A percentile compares a stretch with the other conserved stretches of the same genome.
Conservation (phyloP, 768 basidiomycete species). For the Lactarius indigo region DNA sequence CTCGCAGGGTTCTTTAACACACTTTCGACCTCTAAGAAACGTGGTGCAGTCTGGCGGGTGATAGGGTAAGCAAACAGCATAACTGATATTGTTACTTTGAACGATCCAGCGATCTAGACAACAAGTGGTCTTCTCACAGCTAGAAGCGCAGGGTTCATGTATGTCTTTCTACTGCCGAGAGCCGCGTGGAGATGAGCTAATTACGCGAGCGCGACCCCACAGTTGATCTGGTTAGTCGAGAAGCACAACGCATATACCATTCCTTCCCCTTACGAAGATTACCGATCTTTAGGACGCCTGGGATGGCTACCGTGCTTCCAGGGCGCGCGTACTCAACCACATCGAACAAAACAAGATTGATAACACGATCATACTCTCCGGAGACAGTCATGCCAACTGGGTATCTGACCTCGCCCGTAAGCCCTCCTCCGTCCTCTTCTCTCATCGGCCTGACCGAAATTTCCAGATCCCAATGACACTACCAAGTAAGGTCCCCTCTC, state of each 20-base stretch:
- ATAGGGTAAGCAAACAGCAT: conserved; percentile 41
- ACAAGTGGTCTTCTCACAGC: conserved; percentile 53
- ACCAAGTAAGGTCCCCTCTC: conserved; percentile 33
- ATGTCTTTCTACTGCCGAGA: conserved; percentile 22
- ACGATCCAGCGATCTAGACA: conserved; percentile 35
- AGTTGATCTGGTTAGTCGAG: conserved; percentile 9
- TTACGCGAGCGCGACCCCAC: conserved; percentile 30
- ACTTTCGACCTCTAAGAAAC: conserved; percentile 41
- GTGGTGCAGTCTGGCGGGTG: conserved; percentile 53
- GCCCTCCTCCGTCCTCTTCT: conserved; percentile 26
- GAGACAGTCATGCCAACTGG: conserved; percentile 62
- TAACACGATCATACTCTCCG: conserved; percentile 56
- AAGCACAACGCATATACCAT: neutral
- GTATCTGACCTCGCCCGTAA: conserved; percentile 53
- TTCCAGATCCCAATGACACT: conserved; percentile 47
- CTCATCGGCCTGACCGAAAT: neutral
- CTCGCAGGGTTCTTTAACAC: conserved; percentile 46
- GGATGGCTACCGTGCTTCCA: conserved; percentile 58
- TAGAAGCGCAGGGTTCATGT: conserved; percentile 40
- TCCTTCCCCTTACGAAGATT: neutral
- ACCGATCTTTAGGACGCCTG: conserved; percentile 43
- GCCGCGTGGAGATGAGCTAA: neutral
- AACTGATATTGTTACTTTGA: neutral
- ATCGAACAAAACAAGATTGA: conserved; percentile 48
- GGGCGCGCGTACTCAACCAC: conserved; percentile 48